Evolutionary conservation across 192 early-diverging fungal species (phyloP).

Genomic region (Linnemannia elongata): DNA sequence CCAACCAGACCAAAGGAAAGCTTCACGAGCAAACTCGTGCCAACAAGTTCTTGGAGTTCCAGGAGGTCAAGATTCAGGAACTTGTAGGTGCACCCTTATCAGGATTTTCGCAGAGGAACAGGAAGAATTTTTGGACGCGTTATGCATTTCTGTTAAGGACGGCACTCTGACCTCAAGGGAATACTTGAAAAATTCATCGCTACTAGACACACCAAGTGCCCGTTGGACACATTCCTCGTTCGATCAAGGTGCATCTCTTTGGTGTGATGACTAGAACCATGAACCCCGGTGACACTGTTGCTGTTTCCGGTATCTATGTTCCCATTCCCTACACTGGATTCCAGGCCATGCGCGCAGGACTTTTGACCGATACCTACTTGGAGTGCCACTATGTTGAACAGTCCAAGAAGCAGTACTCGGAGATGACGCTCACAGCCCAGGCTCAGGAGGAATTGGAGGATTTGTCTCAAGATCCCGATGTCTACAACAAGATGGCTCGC

Average conservation of each 20-base stretch:
- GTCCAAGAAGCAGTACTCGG: conserved; percentile 92
- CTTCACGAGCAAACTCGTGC: conserved; percentile 93
- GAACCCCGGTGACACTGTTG: conserved; percentile 91
- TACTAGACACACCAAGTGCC: conserved; percentile 95
- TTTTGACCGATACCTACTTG: conserved; percentile 95
- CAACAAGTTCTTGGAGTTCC: conserved; percentile 93
- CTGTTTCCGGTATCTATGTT: conserved; percentile 89
- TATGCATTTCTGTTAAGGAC: background rate
- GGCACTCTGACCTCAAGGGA: background rate
- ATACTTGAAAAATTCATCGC: background rate
- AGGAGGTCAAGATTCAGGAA: conserved; percentile 98
- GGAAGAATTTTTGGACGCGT: background rate
- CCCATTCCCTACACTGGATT: conserved; percentile 95
- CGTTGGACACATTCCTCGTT: conserved; percentile 97
- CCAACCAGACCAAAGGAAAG: conserved; percentile 83
- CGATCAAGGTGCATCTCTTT: conserved; percentile 93
- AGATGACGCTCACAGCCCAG: conserved; percentile 77
- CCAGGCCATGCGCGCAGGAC: conserved; percentile 88
- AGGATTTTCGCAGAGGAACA: background rate
- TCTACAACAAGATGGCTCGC: conserved; percentile 82
- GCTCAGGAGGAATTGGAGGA: conserved; percentile 67
- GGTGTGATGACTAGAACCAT: conserved; percentile 82
- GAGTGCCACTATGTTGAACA: conserved; percentile 90
- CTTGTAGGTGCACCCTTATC: conserved; percentile 66
- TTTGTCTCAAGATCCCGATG: conserved; percentile 74